Evolutionary conservation across 1,139 yeast genomes (phyloP), one percentile per base, ranked within the genome.

Genomic region (Barnettozyma hawaiiensis): DNA sequence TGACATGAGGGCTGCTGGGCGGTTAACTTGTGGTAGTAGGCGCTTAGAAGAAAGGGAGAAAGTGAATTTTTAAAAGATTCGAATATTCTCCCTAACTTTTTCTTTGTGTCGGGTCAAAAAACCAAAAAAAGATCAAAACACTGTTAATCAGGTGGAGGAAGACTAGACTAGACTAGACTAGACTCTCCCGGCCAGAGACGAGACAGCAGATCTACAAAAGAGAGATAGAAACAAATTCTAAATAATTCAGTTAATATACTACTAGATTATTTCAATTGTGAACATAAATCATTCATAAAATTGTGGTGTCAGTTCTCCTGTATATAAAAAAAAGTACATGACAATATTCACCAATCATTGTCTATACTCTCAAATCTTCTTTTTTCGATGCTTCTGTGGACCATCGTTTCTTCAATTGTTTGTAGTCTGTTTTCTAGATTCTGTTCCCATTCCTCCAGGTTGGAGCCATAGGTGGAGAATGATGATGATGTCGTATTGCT

Each of bases 401-500:
- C 59, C 51, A 62, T 60, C 52, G 42, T 47, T 15, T 40, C 35
- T 15, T 48, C 58, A 54, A 64, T 60, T 60, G 61, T 52, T 58
- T 61, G 60, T 51, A 72, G 50, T 63, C 74, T 52, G 53, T 62
- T 66, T 53, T 68, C 71, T 39, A 64, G 57, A 43, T 58, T 64
- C 40, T 61, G 63, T 44, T 73, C 78, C 75, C 81, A 76, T 54
- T 71, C 75, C 46, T 68, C 70, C 39, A 76, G 66, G 53, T 65
- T 64, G 49, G 70, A 73, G 45, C 62, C 70, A 42, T 53, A 54
- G 3, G 54, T 39, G 11, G 52, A 46, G 46, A 42, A 40, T 32
- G 50, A 45, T 7, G 50, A 45, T 7, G 53, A 42, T 3, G 49
- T 32, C 39, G 47, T 23, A 39, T 50, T 50, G 33, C 55, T 43